These are phyloP conservation scores for Fraxinus floribunda DNA, from an alignment of 305 asterid species.

Conservation along the genomic window DNA sequence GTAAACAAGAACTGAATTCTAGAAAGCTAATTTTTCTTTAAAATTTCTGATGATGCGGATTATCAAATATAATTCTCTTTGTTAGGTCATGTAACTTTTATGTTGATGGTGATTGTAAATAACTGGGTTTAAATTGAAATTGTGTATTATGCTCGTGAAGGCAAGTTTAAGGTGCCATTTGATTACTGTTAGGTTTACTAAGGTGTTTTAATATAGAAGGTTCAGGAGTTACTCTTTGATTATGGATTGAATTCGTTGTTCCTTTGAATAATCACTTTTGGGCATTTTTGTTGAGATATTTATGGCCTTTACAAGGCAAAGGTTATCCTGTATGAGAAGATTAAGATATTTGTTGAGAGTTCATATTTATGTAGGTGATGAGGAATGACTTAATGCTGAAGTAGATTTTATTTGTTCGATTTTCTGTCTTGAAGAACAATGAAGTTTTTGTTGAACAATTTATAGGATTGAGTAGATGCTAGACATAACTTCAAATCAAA, in stretches of 20 bases:
- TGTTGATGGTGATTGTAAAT: not conserved
- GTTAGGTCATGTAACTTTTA: not conserved
- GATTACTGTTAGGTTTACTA: not conserved
- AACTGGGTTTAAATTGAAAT: not conserved
- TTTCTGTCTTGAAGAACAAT: not conserved
- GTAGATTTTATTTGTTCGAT: not conserved
- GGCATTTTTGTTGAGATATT: not conserved
- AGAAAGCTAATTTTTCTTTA: not conserved
- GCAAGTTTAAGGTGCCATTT: not conserved
- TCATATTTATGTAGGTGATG: not conserved
- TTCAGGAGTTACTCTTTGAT: slow-evolving; percentile 1
- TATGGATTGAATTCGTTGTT: not conserved
- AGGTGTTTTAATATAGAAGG: slow-evolving; percentile 2
- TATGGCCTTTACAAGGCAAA: not conserved
- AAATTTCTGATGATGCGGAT: not conserved
- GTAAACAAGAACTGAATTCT: not conserved
- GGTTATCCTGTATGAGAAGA: not conserved
- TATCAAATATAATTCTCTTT: not conserved
- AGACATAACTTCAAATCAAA: not conserved
- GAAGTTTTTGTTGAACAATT: not conserved
- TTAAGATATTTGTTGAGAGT: not conserved
- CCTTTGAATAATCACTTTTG: not conserved
- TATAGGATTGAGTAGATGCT: not conserved
- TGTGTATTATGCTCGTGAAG: not conserved
- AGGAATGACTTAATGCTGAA: not conserved